Evolutionary conservation across 129 eudicot genomes (phyloP).

Genomic region (Erigeron canadensis): DNA sequence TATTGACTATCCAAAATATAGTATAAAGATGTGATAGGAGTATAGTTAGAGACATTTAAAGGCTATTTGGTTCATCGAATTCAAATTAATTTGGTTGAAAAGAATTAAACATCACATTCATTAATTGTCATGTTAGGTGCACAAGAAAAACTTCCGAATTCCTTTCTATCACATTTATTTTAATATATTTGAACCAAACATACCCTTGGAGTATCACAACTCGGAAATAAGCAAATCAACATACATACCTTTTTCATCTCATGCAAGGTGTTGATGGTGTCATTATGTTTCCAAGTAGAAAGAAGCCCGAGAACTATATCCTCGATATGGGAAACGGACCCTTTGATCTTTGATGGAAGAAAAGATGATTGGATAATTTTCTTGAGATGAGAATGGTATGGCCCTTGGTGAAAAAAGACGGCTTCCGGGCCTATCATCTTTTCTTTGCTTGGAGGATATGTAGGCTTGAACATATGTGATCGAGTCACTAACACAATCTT

Average conservation of each 20-base stretch:
- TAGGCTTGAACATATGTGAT: slow-evolving; percentile 87
- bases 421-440: slow-evolving; percentile 75
- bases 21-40: too few relatives aligned
- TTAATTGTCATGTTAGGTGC: too few relatives aligned
- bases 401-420: slow-evolving; percentile 90
- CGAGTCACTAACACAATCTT: slow-evolving; percentile 58
- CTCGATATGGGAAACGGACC: slow-evolving; percentile 51
- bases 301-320: slow-evolving; percentile 44
- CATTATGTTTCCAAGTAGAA: slow-evolving; percentile 44
- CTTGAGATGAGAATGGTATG: slow-evolving; percentile 70
- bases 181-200: too few relatives aligned
- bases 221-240: neutral
- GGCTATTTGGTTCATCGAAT: too few relatives aligned
- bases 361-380: slow-evolving; percentile 62
- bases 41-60: too few relatives aligned
- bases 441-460: slow-evolving; percentile 88
- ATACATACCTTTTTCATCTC: slow-evolving; percentile 76
- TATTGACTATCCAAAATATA: too few relatives aligned
- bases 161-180: too few relatives aligned
- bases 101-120: too few relatives aligned
- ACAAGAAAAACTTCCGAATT: too few relatives aligned
- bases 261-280: slow-evolving; percentile 54
- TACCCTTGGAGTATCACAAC: too few relatives aligned
- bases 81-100: too few relatives aligned
- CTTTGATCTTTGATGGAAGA: slow-evolving; percentile 51